These are phyloP conservation scores for Aspergillus fumigatiaffinis DNA, from an alignment of 2,329 filamentous ascomycete genomes.

Conservation along the genomic window DNA sequence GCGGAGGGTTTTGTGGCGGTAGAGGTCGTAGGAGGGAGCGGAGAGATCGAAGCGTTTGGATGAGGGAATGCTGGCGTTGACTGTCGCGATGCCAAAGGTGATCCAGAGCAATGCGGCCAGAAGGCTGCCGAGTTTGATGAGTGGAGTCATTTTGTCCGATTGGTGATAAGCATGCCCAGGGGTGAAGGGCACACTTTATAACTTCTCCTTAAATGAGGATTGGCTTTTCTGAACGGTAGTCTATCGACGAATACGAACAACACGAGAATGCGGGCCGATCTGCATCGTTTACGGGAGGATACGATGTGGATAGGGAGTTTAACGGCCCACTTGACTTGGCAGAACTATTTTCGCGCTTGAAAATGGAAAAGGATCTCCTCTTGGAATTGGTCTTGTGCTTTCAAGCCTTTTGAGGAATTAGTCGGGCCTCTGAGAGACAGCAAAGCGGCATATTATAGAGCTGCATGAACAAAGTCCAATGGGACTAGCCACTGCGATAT, in stretches of 20 bases:
- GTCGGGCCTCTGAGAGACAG: background rate
- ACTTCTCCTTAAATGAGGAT: too few species aligned
- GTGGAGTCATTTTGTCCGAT: background rate
- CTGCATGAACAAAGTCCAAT: too few species aligned
- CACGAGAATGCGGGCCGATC: background rate
- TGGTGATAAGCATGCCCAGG: background rate
- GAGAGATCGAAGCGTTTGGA: conserved; percentile 14
- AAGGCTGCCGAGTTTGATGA: background rate
- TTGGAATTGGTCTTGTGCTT: too few species aligned
- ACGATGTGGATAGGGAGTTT: background rate
- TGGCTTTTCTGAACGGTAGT: too few species aligned
- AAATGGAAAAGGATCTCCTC: too few species aligned
- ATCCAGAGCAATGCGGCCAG: background rate
- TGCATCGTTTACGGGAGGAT: background rate
- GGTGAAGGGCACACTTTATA: background rate
- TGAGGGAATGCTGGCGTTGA: background rate
- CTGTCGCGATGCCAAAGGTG: background rate
- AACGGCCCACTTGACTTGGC: background rate
- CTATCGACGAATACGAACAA: background rate
- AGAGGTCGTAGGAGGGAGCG: conserved; percentile 14
- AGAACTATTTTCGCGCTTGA: background rate
- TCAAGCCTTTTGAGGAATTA: background rate
- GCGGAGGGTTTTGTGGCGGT: conserved; percentile 12
- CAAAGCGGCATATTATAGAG: too few species aligned
- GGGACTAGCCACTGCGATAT: too few species aligned